phyloP scores from a whole-genome alignment of 805 yeast species.

The Yarrowia yakushimensis region DNA sequence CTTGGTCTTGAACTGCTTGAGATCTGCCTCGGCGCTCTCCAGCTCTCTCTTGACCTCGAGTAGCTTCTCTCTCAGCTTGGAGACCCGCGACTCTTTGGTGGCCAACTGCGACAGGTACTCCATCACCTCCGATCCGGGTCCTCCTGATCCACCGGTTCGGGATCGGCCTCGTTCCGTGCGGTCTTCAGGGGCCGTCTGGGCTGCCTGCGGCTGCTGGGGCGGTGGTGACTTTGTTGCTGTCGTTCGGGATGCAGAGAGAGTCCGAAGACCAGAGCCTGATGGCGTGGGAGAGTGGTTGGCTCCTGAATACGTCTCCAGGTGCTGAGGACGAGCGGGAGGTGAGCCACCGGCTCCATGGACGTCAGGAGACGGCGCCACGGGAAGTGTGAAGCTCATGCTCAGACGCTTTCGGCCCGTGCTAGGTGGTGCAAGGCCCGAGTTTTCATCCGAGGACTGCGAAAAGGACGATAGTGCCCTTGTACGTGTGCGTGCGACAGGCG shows the following conservation, averaged over 20 bases:
- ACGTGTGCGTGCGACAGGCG: neutral
- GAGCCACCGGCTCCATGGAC: neutral
- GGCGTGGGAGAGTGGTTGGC: conserved; percentile 7
- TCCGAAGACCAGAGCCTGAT: neutral
- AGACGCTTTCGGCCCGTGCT: conserved; percentile 15
- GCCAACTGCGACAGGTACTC: conserved; percentile 39
- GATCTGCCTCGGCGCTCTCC: conserved; percentile 40
- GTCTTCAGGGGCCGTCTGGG: neutral
- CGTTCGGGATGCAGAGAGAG: conserved; percentile 2
- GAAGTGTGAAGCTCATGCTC: conserved; percentile 22
- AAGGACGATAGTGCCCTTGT: conserved; percentile 1
- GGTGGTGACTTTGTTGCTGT: conserved; percentile 6
- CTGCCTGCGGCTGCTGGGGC: neutral
- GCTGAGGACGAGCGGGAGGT: neutral
- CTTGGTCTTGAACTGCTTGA: conserved; percentile 33
- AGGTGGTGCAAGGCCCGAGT: conserved; percentile 1
- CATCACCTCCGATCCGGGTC: conserved; percentile 13
- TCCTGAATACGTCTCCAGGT: neutral
- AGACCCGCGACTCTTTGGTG: conserved; percentile 40
- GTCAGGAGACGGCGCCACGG: conserved; percentile 16
- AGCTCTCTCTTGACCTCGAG: conserved; percentile 35
- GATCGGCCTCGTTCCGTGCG: neutral
- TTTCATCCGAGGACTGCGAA: conserved; percentile 18
- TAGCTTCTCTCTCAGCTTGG: conserved; percentile 37
- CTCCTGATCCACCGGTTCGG: neutral